phyloP scores from a whole-genome alignment of 495 filamentous ascomycete species.

The Eremomyces bilateralis region DNA sequence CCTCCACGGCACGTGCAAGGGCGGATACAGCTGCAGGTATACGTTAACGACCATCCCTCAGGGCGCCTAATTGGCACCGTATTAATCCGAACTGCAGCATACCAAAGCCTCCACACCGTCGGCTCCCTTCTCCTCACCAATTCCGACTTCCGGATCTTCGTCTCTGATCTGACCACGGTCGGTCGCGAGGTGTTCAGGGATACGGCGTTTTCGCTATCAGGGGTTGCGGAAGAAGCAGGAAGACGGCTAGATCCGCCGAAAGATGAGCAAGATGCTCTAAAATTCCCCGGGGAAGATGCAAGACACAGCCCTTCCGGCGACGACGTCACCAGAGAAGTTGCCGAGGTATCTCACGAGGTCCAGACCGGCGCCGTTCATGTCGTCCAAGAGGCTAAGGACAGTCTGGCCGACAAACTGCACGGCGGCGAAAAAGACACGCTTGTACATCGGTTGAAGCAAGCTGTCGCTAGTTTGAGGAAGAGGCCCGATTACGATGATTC shows the following conservation, averaged over 20 bases:
- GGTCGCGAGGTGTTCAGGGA: constrained; percentile 73
- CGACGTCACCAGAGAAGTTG: constrained; percentile 37
- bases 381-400: constrained; percentile 39
- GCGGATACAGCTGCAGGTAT: constrained; percentile 66
- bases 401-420: constrained; percentile 42
- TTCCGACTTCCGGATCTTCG: constrained; percentile 69
- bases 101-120: constrained; percentile 64
- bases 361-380: constrained; percentile 42
- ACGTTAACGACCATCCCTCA: no score
- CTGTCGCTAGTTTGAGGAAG: constrained; percentile 51
- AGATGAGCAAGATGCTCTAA: constrained; percentile 33
- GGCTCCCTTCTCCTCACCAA: constrained; percentile 70
- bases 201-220: constrained; percentile 55
- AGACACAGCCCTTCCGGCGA: constrained; percentile 29
- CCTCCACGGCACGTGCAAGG: constrained; percentile 39
- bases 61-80: no score
- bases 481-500: constrained; percentile 68
- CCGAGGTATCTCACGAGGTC: constrained; percentile 40
- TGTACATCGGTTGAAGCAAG: constrained; percentile 49
- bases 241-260: constrained; percentile 45
- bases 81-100: constrained; percentile 35
- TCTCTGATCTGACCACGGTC: constrained; percentile 60
- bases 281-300: constrained; percentile 34
- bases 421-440: constrained; percentile 53
- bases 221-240: constrained; percentile 47